phyloP scores from a whole-genome alignment of 1,284 basidiomycete genomes.

The Ganoderma sp. region DNA sequence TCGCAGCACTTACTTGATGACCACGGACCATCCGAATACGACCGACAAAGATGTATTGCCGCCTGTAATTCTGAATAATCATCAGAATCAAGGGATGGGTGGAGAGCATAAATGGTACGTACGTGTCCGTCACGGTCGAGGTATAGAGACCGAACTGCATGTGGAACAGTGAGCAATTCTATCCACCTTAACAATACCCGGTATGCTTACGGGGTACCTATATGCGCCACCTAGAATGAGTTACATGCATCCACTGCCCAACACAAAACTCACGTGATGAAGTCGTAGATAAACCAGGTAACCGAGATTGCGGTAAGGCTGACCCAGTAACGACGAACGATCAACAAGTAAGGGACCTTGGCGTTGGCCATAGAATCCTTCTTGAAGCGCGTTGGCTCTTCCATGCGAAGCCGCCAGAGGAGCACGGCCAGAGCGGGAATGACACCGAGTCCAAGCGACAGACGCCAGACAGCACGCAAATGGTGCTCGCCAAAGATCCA shows the following conservation, averaged over 20 bases:
- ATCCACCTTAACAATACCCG: neutral
- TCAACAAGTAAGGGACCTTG: constrained; percentile 78
- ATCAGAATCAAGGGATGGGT: constrained; percentile 8
- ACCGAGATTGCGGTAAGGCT: constrained; percentile 72
- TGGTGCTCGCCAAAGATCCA: constrained; percentile 90
- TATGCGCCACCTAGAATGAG: neutral
- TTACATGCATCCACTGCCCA: too few species aligned
- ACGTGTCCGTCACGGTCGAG: constrained; percentile 77
- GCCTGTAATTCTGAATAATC: constrained; percentile 61
- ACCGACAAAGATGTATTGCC: constrained; percentile 53
- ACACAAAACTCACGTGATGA: constrained; percentile 62
- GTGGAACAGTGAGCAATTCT: neutral
- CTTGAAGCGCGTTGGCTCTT: constrained; percentile 75
- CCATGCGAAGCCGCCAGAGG: constrained; percentile 87
- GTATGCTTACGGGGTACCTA: constrained; percentile 59
- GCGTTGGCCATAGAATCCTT: constrained; percentile 79
- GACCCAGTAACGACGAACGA: constrained; percentile 83
- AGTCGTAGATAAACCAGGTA: constrained; percentile 88
- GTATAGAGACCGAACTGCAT: constrained; percentile 83
- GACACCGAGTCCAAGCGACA: constrained; percentile 87
- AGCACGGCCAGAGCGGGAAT: constrained; percentile 84
- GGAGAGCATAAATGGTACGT: constrained; percentile 24
- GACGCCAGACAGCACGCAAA: constrained; percentile 85
- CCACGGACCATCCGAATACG: constrained; percentile 78
- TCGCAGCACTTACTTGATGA: constrained; percentile 67